Evolutionary conservation across 768 basidiomycete species (phyloP).

Genomic region (Leccinellum rugosiceps): DNA sequence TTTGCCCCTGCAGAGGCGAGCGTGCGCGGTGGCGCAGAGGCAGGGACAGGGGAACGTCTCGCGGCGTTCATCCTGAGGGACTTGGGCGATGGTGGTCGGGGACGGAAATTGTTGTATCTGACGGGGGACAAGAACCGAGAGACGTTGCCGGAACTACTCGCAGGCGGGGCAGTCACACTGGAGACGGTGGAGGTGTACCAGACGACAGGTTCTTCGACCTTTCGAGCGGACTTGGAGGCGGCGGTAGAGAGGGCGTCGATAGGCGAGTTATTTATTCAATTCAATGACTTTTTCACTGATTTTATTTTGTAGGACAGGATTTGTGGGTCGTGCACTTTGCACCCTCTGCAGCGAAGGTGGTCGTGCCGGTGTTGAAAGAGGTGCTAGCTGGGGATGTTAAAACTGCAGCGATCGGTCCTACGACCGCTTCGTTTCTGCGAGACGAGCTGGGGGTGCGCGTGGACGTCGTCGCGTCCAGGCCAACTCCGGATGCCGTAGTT

Average conservation of each 20-base stretch:
- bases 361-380: constrained; percentile 45
- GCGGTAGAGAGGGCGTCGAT: constrained; percentile 25
- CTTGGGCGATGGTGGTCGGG: constrained; percentile 4
- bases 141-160: constrained; percentile 52
- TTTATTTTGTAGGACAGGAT: background rate
- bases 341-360: constrained; percentile 64
- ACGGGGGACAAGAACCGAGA: constrained; percentile 88
- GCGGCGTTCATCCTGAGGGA: constrained; percentile 58
- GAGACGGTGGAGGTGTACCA: constrained; percentile 64
- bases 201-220: constrained; percentile 55
- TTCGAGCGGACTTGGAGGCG: constrained; percentile 42
- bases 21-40: constrained; percentile 44
- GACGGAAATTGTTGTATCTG: constrained; percentile 56
- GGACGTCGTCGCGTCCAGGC: constrained; percentile 52
- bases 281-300: background rate
- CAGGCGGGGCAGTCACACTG: constrained; percentile 42
- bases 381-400: constrained; percentile 36
- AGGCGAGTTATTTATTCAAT: constrained; percentile 19
- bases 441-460: constrained; percentile 47
- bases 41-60: constrained; percentile 68
- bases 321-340: constrained; percentile 81
- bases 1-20: constrained; percentile 26
- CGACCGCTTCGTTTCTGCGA: constrained; percentile 51
- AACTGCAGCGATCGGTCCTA: constrained; percentile 68
- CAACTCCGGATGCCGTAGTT: constrained; percentile 51